Evolutionary conservation across 768 basidiomycete species (phyloP).

Genomic region (Pisolithus marmoratus): DNA sequence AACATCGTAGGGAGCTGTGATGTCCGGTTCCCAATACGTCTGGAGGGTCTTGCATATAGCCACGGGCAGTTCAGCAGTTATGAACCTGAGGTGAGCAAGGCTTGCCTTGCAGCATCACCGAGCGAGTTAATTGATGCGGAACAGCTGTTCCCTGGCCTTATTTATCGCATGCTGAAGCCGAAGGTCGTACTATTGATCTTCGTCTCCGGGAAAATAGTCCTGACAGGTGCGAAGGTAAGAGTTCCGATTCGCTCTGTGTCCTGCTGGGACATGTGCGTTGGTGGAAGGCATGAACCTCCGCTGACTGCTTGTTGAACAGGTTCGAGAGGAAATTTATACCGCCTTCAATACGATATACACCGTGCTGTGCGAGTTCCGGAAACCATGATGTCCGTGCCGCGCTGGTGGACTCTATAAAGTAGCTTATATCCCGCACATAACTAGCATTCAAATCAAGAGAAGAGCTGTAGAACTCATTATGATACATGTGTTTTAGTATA

Average conservation of each 20-base stretch:
- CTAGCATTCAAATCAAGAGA: background rate
- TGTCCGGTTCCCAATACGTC: conserved; percentile 96
- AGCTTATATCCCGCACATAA: background rate
- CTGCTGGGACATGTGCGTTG: conserved; percentile 34
- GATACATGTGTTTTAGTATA: background rate
- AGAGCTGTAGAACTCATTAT: background rate
- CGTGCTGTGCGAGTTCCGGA: conserved; percentile 92
- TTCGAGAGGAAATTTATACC: conserved; percentile 98
- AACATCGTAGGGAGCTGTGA: conserved; percentile 98
- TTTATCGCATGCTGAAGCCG: conserved; percentile 99
- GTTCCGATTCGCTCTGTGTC: conserved; percentile 19
- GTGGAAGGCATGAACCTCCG: conserved; percentile 43
- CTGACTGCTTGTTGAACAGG: conserved; percentile 54
- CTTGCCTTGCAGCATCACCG: conserved; percentile 1
- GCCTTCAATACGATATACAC: conserved; percentile 99
- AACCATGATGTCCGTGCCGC: conserved; percentile 46
- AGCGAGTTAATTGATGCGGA: background rate
- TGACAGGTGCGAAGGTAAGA: conserved; percentile 96
- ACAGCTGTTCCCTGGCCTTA: conserved; percentile 96
- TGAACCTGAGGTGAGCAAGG: conserved; percentile 80
- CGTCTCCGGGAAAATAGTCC: conserved; percentile 97
- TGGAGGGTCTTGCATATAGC: conserved; percentile 95
- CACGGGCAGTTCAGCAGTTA: conserved; percentile 98
- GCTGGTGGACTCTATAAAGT: background rate
- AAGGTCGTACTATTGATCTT: conserved; percentile 99